Conservation (phyloP, 1,284 basidiomycete species). For the Lentinula novae-zelandiae region DNA sequence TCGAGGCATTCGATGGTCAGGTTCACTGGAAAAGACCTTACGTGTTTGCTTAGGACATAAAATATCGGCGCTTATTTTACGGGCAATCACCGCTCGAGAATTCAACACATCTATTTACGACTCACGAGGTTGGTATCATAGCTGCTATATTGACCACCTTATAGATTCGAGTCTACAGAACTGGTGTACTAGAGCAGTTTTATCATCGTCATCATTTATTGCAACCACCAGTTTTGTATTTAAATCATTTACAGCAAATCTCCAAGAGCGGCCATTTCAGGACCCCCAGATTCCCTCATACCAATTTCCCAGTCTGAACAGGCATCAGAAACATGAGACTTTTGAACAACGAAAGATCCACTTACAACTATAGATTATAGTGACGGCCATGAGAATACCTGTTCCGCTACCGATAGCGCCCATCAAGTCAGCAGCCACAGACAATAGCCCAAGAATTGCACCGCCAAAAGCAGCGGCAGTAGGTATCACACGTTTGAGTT, state of each 20-base stretch:
- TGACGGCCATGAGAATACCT: slow-evolving; percentile 97
- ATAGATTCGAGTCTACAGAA: too few relatives aligned
- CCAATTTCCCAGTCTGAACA: slow-evolving; percentile 72
- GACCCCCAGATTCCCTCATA: slow-evolving; percentile 71
- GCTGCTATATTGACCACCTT: too few relatives aligned
- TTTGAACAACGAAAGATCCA: slow-evolving; percentile 16
- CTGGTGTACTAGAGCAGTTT: too few relatives aligned
- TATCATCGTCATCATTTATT: background rate
- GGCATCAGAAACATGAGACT: slow-evolving; percentile 1
- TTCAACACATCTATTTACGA: too few relatives aligned
- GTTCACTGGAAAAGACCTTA: background rate
- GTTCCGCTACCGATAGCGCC: slow-evolving; percentile 97
- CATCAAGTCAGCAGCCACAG: slow-evolving; percentile 94
- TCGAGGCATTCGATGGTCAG: slow-evolving; percentile 3
- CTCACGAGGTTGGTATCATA: too few relatives aligned
- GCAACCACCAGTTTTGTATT: background rate
- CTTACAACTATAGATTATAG: slow-evolving; percentile 93
- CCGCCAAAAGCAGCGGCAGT: slow-evolving; percentile 97
- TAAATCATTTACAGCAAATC: slow-evolving; percentile 42
- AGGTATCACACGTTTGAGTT: slow-evolving; percentile 95
- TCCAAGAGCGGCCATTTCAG: slow-evolving; percentile 71
- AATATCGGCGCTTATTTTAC: background rate
- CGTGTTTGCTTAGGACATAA: too few relatives aligned
- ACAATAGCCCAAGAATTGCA: slow-evolving; percentile 89
- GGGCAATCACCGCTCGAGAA: too few relatives aligned